phyloP scores from a whole-genome alignment of 805 yeast genomes.

The Yarrowia bubula region DNA sequence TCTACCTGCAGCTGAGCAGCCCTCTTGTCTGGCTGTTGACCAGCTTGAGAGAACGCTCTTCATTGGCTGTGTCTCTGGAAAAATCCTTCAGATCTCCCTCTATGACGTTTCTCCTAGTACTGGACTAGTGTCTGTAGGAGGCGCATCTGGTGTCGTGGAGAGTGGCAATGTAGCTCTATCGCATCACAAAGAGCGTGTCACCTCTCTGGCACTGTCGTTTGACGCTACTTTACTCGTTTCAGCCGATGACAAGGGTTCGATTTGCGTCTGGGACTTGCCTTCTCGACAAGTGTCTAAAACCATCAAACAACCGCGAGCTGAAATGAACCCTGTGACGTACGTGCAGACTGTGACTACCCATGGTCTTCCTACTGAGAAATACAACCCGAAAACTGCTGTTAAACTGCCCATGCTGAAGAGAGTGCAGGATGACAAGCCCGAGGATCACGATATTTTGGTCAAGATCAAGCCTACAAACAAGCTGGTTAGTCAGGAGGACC shows the following conservation, averaged over 20 bases:
- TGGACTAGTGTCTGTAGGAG: constrained; percentile 59
- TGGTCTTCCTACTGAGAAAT: constrained; percentile 20
- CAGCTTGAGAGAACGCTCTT: constrained; percentile 76
- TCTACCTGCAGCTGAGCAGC: constrained; percentile 48
- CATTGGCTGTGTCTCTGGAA: constrained; percentile 65
- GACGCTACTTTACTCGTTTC: constrained; percentile 73
- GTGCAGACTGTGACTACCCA: constrained; percentile 10
- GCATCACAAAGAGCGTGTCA: constrained; percentile 43
- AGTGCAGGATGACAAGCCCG: constrained; percentile 14
- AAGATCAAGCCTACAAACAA: neutral
- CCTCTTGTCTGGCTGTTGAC: constrained; percentile 62
- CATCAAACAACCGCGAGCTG: constrained; percentile 31
- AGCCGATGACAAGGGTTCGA: constrained; percentile 72
- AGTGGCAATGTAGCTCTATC: constrained; percentile 29
- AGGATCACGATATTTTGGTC: neutral
- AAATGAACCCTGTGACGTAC: constrained; percentile 32
- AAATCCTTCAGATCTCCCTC: constrained; percentile 55
- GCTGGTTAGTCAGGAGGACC: neutral
- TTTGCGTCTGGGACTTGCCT: constrained; percentile 61
- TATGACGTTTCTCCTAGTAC: constrained; percentile 42
- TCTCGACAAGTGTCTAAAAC: constrained; percentile 39
- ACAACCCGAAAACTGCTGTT: constrained; percentile 25
- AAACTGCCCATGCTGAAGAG: constrained; percentile 24
- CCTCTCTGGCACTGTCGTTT: constrained; percentile 57
- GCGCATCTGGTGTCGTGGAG: constrained; percentile 40